phyloP scores from a whole-genome alignment of 2,329 filamentous ascomycete species.

The Penicillium capsulatum region DNA sequence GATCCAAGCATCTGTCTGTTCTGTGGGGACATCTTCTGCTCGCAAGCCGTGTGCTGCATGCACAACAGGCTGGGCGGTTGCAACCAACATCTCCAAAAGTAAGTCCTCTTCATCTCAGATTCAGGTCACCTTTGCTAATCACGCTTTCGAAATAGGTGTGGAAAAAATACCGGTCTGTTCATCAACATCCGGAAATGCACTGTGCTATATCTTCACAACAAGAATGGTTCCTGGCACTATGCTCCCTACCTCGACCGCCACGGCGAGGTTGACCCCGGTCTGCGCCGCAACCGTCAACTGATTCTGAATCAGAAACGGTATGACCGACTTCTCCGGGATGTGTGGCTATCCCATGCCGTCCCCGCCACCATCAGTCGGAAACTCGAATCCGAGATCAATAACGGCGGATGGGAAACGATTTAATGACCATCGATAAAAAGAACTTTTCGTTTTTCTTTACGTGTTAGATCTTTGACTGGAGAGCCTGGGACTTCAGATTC shows the following conservation, averaged over 20 bases:
- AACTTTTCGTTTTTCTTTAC: constrained; percentile 2
- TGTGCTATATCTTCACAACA: constrained; percentile 77
- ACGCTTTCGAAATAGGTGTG: constrained; percentile 59
- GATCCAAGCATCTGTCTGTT: constrained; percentile 91
- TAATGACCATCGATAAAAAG: constrained; percentile 23
- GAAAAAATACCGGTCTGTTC: constrained; percentile 85
- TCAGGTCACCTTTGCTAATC: constrained; percentile 9
- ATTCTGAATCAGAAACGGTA: constrained; percentile 93
- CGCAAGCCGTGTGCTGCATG: constrained; percentile 87
- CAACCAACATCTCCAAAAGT: constrained; percentile 85
- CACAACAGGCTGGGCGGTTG: constrained; percentile 70
- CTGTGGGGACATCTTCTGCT: constrained; percentile 95
- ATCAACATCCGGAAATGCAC: constrained; percentile 96
- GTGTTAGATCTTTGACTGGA: background rate
- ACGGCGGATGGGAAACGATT: constrained; percentile 85
- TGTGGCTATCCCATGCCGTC: constrained; percentile 82
- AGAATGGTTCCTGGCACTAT: constrained; percentile 75
- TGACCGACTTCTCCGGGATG: constrained; percentile 76
- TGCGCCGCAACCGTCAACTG: constrained; percentile 80
- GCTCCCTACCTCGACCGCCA: constrained; percentile 95
- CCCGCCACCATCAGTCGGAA: constrained; percentile 85
- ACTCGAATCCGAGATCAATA: constrained; percentile 93
- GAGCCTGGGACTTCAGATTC: too few species aligned
- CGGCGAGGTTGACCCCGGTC: constrained; percentile 88
- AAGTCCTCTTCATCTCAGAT: constrained; percentile 34